phyloP scores from a whole-genome alignment of 805 yeast genomes.

The Lipomyces spencermartinsiae region DNA sequence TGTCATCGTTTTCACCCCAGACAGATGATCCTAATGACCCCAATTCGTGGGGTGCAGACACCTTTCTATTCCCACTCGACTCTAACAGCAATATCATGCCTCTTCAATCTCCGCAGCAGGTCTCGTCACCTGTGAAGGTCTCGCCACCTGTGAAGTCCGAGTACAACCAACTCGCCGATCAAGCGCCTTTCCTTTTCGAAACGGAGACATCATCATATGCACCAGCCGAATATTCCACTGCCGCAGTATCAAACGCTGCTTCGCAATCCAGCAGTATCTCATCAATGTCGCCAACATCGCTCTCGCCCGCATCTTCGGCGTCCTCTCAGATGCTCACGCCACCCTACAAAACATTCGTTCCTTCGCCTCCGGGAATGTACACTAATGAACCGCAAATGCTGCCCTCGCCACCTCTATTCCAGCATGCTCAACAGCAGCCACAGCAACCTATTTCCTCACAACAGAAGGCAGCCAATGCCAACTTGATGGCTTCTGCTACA shows the following conservation, averaged over 20 bases:
- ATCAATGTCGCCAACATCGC: conserved; percentile 25
- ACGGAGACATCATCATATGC: conserved; percentile 5
- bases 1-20: conserved; percentile 29
- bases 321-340: conserved; percentile 26
- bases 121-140: too few species aligned
- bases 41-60: conserved; percentile 28
- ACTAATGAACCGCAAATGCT: conserved; percentile 4
- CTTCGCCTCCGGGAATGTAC: conserved; percentile 22
- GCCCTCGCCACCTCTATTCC: background rate
- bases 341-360: conserved; percentile 20
- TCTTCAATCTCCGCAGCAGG: conserved; percentile 8
- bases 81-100: background rate
- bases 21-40: conserved; percentile 25
- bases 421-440: conserved; percentile 1
- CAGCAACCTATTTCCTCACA: conserved; percentile 1
- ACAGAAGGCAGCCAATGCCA: background rate
- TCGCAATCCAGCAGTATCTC: conserved; percentile 9
- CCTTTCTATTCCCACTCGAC: conserved; percentile 32
- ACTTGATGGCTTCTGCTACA: background rate
- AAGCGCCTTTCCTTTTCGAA: conserved; percentile 15
- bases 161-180: conserved; percentile 4
- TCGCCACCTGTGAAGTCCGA: conserved; percentile 8
- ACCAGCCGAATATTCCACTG: conserved; percentile 10
- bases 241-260: background rate
- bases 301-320: conserved; percentile 28